phyloP scores from a whole-genome alignment of 2,329 filamentous ascomycete species.

The Pseudogymnoascus sp. region DNA sequence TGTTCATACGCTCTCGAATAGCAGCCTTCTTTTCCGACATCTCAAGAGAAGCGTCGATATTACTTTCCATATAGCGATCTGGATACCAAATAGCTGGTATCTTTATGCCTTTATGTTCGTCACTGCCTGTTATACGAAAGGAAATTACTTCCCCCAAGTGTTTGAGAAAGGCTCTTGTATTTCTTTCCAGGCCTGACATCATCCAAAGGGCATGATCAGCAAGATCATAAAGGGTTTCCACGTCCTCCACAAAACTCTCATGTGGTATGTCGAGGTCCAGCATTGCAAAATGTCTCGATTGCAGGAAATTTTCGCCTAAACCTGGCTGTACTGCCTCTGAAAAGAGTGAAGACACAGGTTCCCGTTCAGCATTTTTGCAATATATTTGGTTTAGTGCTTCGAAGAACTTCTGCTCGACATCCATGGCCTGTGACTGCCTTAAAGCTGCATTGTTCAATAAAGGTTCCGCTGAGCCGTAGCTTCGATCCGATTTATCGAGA shows the following conservation, averaged over 20 bases:
- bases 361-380: slow-evolving; percentile 9
- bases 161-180: slow-evolving; percentile 24
- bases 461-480: slow-evolving; percentile 49
- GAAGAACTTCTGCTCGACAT: slow-evolving; percentile 22
- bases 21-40: slow-evolving; percentile 31
- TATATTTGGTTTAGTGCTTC: neutral
- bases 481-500: slow-evolving; percentile 52
- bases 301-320: neutral
- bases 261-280: slow-evolving; percentile 24
- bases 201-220: slow-evolving; percentile 28
- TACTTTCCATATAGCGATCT: slow-evolving; percentile 44
- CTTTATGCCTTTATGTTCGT: slow-evolving; percentile 38
- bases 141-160: slow-evolving; percentile 42
- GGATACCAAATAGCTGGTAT: slow-evolving; percentile 47
- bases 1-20: slow-evolving; percentile 23
- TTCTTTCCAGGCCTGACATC: slow-evolving; percentile 17
- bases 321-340: slow-evolving; percentile 7
- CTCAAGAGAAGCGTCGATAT: slow-evolving; percentile 39
- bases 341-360: slow-evolving; percentile 5
- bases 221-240: slow-evolving; percentile 29
- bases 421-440: slow-evolving; percentile 16
- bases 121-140: slow-evolving; percentile 37
- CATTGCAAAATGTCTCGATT: slow-evolving; percentile 24
- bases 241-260: slow-evolving; percentile 17
- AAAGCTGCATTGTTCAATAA: slow-evolving; percentile 31